Evolutionary conservation across 2,329 filamentous ascomycete genomes (phyloP), one percentile per base, ranked within the genome.

Genomic region (Lecanicillium sp.): DNA sequence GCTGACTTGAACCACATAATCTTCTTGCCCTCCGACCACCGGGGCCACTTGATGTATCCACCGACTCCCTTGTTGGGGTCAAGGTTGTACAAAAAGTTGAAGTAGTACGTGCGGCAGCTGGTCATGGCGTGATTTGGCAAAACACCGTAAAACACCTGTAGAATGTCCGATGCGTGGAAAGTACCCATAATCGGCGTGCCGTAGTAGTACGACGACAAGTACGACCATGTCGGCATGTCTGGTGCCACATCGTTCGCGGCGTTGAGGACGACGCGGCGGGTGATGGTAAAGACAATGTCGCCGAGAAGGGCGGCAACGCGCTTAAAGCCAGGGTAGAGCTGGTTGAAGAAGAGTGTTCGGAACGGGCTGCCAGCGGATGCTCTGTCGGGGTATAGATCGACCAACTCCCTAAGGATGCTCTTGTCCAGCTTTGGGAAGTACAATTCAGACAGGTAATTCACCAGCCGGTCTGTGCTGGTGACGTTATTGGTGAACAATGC

Each of bases 251-350:
- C 39, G 0, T 56, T 51, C 2, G 75, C 57, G 0, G 52, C 42
- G 11, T 68, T 53, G 17, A 92, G 71, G 56, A 85, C 80, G 5
- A 70, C 44, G 13, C 86, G 77, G 1, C 85, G 77, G 0, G 77
- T 75, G 0, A 92, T 67, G 0, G 81, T 89, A 60, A 92, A 90
- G 2, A 75, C 75, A 0, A 87, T 51, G 53, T 92, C 86, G 12
- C 86, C 86, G 0, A 89, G 64, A 19, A 90, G 74, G 27, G 85
- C 84, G 2, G 83, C 79, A 0, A 87, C 64, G 12, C 83, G 81
- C 60, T 89, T 90, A 69, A 79, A 89, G 47, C 85, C 74, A 0
- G 85, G 83, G 53, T 85, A 88, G 51, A 78, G 67, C 51, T 82
- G 79, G 61, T 90, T 85, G n/a, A 81, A 46, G 9, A 72, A 44